Evolutionary conservation across 768 basidiomycete genomes (phyloP), one percentile per base, ranked within the genome.

Genomic region (Macrolepiota fuliginosa): DNA sequence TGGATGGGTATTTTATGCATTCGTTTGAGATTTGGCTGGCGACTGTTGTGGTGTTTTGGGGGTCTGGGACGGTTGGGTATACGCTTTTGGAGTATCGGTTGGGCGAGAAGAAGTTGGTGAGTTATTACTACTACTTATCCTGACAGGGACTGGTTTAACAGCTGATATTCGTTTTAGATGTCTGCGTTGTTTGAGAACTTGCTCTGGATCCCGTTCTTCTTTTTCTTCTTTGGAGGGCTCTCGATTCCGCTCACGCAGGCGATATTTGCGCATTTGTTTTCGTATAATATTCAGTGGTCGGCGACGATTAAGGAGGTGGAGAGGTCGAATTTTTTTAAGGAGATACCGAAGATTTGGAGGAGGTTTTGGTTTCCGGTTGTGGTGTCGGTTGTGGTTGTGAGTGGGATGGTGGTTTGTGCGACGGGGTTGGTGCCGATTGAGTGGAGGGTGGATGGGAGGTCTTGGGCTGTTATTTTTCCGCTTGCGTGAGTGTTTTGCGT

Each of bases 251-350:
- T 92, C 61, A 80, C 79, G 45, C 87, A 84, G 74, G 85, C 89
- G 7, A 81, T 90, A 58, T 79, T 90, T 47, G 87, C 88, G 3
- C 87, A 90, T 62, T 73, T 83, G 62, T 82, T 83, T 66, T 83
- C 81, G 49, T 81, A 81, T 70, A 79, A 84, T 63, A 84, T 84
- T 27, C 76, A 79, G 32, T 84, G 82, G 83, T 79, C 80, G 4
- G 82, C 82, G n/a, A 84, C 82, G 27, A 74, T 82, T 73, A 95
- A 96, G 75, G 91, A 92, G 68, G 91, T 95, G 22, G 83, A 93
- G 71, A 81, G 86, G 32, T 91, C 89, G 2, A 94, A 94, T 71
- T 94, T 96, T 76, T 94, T 92, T 80, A 87, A 90, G 68, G 94
- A 96, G 73, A 87, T 95, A 27, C 94, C 94, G 0, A 87, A 88